Conservation (phyloP, 2,329 filamentous ascomycete species). For the Pseudonectria foliicola region DNA sequence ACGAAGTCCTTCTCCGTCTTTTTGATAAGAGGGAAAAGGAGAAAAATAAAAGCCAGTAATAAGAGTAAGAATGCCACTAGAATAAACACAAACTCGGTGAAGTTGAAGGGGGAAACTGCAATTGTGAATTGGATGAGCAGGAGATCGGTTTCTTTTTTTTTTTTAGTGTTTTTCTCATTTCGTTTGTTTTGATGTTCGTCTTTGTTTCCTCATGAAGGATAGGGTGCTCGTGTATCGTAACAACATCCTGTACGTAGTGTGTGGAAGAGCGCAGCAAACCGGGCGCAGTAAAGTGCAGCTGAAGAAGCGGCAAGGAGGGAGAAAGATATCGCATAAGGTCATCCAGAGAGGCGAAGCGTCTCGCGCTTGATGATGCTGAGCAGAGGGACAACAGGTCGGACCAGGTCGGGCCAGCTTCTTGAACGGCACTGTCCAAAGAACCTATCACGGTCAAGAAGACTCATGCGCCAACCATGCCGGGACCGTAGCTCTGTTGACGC, state of each 20-base stretch:
- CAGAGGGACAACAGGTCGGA: not conserved
- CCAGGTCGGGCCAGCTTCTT: no score
- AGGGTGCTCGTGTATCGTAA: no score
- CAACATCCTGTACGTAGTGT: no score
- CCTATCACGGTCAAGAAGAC: not conserved
- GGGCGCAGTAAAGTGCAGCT: not conserved
- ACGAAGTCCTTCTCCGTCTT: no score
- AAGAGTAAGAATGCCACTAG: conserved; percentile 4
- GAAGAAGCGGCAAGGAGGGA: no score
- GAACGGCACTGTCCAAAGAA: not conserved
- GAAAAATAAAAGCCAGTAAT: conserved; percentile 7
- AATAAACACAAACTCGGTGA: conserved; percentile 3
- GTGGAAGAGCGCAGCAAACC: not conserved
- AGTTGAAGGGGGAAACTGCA: no score
- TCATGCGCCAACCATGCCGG: conserved; percentile 53
- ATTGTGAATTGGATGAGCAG: no score
- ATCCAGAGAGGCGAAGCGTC: no score
- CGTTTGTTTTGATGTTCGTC: not conserved
- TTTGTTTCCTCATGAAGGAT: not conserved
- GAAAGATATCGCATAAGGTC: no score
- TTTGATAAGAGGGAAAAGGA: conserved; percentile 3
- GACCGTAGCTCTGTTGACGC: conserved; percentile 48
- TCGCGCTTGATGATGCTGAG: not conserved
- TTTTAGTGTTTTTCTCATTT: conserved; percentile 2
- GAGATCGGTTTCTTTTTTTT: not conserved